Evolutionary conservation across 179 eudicot genomes (phyloP).

Genomic region (Silene coronaria): DNA sequence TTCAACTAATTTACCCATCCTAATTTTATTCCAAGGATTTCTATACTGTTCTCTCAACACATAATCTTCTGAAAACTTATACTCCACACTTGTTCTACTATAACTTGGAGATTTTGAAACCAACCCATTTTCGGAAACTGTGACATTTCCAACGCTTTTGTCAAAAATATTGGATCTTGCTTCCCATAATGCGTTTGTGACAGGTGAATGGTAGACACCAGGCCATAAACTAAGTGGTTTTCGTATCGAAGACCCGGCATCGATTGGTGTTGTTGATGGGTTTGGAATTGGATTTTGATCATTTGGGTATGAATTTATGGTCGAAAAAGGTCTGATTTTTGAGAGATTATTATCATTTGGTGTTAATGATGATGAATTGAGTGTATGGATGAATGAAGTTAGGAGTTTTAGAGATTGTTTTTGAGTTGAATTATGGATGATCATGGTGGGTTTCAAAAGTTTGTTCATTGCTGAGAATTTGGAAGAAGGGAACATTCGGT

Average conservation of each 20-base stretch:
- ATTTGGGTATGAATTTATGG: conserved; percentile 15
- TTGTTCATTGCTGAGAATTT: conserved; percentile 8
- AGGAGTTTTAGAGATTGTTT: conserved; percentile 11
- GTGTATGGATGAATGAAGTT: not conserved
- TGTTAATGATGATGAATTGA: not conserved
- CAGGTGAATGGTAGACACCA: conserved; percentile 93
- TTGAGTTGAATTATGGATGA: conserved; percentile 2
- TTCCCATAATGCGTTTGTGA: conserved; percentile 89
- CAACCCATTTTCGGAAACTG: conserved; percentile 28
- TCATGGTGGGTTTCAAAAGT: conserved; percentile 17
- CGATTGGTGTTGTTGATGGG: conserved; percentile 26
- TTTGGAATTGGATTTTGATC: not conserved
- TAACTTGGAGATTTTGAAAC: conserved; percentile 51
- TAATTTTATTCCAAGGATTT: conserved; percentile 85
- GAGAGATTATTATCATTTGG: conserved; percentile 7
- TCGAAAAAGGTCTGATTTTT: conserved; percentile 20
- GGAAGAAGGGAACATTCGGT: not conserved
- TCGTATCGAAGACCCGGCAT: conserved; percentile 39
- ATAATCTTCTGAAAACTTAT: conserved; percentile 64
- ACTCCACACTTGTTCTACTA: conserved; percentile 59
- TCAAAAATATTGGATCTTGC: conserved; percentile 63
- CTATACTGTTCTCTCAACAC: conserved; percentile 86
- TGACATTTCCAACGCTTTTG: conserved; percentile 17
- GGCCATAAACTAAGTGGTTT: conserved; percentile 86
- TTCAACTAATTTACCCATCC: conserved; percentile 88